Evolutionary conservation across 306 rosid genomes (phyloP).

Genomic region (Ceratonia siliqua): DNA sequence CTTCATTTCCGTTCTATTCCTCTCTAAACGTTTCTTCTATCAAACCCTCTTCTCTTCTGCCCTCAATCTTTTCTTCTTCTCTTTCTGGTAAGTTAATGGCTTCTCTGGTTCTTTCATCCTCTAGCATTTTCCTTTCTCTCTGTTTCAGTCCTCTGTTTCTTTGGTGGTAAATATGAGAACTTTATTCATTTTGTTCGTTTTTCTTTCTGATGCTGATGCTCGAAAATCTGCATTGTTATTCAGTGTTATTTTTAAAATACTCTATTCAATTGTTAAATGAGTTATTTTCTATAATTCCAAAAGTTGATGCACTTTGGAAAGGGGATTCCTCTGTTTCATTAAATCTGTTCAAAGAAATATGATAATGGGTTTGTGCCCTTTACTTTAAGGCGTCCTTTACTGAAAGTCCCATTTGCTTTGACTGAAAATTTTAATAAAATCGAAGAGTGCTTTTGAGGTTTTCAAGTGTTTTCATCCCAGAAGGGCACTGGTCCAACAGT

Average conservation of each 20-base stretch:
- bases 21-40: constrained; percentile 34
- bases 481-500: constrained; percentile 33
- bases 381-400: not conserved
- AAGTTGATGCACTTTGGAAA: constrained; percentile 39
- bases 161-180: not conserved
- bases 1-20: constrained; percentile 28
- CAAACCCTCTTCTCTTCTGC: constrained; percentile 16
- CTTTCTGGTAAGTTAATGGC: constrained; percentile 45
- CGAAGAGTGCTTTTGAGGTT: constrained; percentile 29
- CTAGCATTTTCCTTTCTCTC: constrained; percentile 25
- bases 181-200: not conserved
- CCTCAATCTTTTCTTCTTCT: constrained; percentile 6
- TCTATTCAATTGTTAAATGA: constrained; percentile 12
- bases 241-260: not conserved
- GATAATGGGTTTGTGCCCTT: constrained; percentile 24
- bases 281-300: constrained; percentile 36
- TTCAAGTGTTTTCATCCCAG: not conserved
- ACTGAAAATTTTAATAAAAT: constrained; percentile 12
- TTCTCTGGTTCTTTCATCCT: constrained; percentile 25
- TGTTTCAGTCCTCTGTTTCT: constrained; percentile 14
- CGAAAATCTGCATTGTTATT: not conserved
- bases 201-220: not conserved
- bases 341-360: constrained; percentile 27
- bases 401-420: not conserved
- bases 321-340: constrained; percentile 25